A percentile compares a stretch with the other conserved stretches of the same genome.
Evolutionary conservation across 2,329 filamentous ascomycete species (phyloP).

Genomic region (Pseudonectria foliicola): DNA sequence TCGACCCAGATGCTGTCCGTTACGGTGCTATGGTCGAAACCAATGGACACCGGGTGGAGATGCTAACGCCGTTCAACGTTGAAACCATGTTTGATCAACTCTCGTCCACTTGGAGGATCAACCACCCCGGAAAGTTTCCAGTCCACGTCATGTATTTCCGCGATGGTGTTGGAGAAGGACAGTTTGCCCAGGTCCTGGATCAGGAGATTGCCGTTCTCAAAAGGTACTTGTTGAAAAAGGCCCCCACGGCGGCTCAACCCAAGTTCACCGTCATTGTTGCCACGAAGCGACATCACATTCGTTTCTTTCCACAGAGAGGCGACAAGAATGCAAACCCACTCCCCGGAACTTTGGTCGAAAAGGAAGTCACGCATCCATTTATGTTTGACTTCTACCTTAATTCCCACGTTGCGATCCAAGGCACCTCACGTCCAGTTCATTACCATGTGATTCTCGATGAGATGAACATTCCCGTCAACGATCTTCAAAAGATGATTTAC

Average conservation of each 20-base stretch:
- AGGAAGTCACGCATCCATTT: slow-evolving; percentile 82
- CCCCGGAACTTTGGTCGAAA: slow-evolving; percentile 82
- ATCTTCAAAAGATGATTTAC: slow-evolving; percentile 83
- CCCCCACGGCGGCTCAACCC: slow-evolving; percentile 32
- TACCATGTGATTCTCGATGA: slow-evolving; percentile 89
- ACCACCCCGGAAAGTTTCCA: slow-evolving; percentile 41
- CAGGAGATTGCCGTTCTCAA: slow-evolving; percentile 72
- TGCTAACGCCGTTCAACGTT: slow-evolving; percentile 63
- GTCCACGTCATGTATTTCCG: slow-evolving; percentile 84
- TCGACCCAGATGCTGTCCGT: slow-evolving; percentile 61
- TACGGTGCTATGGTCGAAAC: slow-evolving; percentile 76
- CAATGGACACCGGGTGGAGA: slow-evolving; percentile 76
- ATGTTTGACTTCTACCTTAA: slow-evolving; percentile 78
- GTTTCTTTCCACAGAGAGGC: slow-evolving; percentile 69
- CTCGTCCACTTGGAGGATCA: slow-evolving; percentile 56
- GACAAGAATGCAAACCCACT: slow-evolving; percentile 78
- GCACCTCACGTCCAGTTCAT: slow-evolving; percentile 84
- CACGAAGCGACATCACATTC: slow-evolving; percentile 89
- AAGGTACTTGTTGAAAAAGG: slow-evolving; percentile 40
- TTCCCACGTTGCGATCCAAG: slow-evolving; percentile 72
- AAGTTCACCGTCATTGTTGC: slow-evolving; percentile 83
- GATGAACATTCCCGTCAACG: slow-evolving; percentile 55
- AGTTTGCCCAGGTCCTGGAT: slow-evolving; percentile 73
- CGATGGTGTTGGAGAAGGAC: slow-evolving; percentile 83
- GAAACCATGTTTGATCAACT: slow-evolving; percentile 58